Evolutionary conservation across 768 basidiomycete species (phyloP), one percentile per base, ranked within the genome.

Genomic region (Coprinellus micaceus): DNA sequence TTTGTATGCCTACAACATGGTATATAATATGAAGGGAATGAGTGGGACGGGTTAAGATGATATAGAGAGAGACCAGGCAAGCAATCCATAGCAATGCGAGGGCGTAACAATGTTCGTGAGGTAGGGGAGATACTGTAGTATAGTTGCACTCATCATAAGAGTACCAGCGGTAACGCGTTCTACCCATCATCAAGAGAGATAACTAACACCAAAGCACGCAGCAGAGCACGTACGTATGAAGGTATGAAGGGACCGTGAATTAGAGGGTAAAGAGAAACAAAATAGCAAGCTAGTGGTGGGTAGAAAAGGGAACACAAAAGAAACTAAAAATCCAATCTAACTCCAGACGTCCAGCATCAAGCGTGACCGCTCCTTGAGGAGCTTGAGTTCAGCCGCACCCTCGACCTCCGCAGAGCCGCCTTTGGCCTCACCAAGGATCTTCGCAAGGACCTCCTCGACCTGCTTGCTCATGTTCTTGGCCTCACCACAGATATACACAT

Each of bases 401-500:
- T 97, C 94, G 4, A 91, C 88, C 63, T 89, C 89, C 1, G 82
- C 86, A 19, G 80, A 84, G 21, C 95, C 97, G 37, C 93, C 94
- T 79, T 97, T 98, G 4, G 93, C 94, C 70, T 95, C 90, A 11
- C 89, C 97, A 19, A 99, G 80, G 60, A 94, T 88, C 60, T 76
- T 78, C 56, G 86, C 86, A 40, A 99, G 76, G 44, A 85, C 82
- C 62, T 96, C 93, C 72, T 99, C 97, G 21, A 99, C 97, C 41
- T 88, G 83, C 71, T 93, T 94, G 71, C 87, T 87, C 97, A 99
- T 99, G 71, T 81, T 83, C 81, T 92, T 96, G 53, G 94, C 95
- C 64, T 98, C 95, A 66, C 95, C 95, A 64, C 95, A 98, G 60
- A 98, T 91, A 72, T 98, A 98, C 2, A 97, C 82, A 70, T 95